These are phyloP conservation scores for Ustilago sp. DNA, from an alignment of 1,284 basidiomycete species.

Conservation along the genomic window DNA sequence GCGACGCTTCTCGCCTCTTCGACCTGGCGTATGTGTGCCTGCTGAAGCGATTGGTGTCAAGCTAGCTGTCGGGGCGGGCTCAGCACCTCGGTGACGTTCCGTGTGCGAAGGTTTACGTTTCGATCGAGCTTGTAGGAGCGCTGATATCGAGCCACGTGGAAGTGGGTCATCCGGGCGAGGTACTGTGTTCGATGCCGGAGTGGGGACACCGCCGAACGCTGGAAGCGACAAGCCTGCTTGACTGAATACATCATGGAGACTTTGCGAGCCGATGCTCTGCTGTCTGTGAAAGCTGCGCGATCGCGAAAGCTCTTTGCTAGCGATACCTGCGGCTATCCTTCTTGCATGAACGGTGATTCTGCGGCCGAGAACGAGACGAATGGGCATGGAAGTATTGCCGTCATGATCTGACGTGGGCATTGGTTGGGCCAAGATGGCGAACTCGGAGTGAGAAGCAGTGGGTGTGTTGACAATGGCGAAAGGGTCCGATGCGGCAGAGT, in stretches of 20 bases:
- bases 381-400: conserved; percentile 6
- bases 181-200: conserved; percentile 2
- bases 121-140: conserved; percentile 42
- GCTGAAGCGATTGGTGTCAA: not conserved
- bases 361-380: conserved; percentile 43
- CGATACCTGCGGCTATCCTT: not conserved
- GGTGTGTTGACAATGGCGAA: conserved; percentile 13
- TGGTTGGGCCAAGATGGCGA: conserved; percentile 46
- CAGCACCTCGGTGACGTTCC: conserved; percentile 14
- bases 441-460: conserved; percentile 33
- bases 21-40: conserved; percentile 48
- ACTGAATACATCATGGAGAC: conserved; percentile 41
- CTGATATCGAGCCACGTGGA: conserved; percentile 47
- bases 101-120: conserved; percentile 31
- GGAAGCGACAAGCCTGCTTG: conserved; percentile 43
- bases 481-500: conserved; percentile 17
- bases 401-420: conserved; percentile 1
- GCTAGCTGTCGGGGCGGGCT: conserved; percentile 10
- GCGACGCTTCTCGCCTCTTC: conserved; percentile 54
- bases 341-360: conserved; percentile 21
- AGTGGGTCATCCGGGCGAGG: conserved; percentile 60
- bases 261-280: conserved; percentile 27
- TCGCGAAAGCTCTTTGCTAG: conserved; percentile 28
- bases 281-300: conserved; percentile 41
- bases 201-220: conserved; percentile 24